These are phyloP conservation scores for Trichoderma koningii DNA, from an alignment of 2,329 filamentous ascomycete species.

Conservation along the genomic window DNA sequence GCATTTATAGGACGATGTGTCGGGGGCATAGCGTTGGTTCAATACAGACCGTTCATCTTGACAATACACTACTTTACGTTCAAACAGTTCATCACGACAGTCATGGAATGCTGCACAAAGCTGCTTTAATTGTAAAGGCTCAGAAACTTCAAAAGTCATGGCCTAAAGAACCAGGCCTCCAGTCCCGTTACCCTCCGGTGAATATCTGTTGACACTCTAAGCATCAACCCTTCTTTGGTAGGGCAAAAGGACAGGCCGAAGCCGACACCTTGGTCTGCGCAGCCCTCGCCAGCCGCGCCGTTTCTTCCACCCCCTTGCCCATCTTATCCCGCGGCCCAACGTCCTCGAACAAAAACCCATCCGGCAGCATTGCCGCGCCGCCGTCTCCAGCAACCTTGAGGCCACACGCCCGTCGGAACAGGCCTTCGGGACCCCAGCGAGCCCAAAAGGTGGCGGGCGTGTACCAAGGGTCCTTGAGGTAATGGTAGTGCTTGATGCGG, in stretches of 20 bases:
- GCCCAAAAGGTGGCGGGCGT: slow-evolving; percentile 60
- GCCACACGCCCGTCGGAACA: slow-evolving; percentile 48
- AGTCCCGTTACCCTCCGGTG: too few relatives aligned
- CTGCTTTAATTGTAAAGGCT: too few relatives aligned
- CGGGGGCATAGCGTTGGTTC: too few relatives aligned
- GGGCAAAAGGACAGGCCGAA: slow-evolving; percentile 49
- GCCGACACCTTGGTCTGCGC: slow-evolving; percentile 38
- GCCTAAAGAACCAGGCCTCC: too few relatives aligned
- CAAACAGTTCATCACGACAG: too few relatives aligned
- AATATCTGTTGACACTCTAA: too few relatives aligned
- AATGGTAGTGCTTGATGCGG: slow-evolving; percentile 52
- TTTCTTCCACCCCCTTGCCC: slow-evolving; percentile 54
- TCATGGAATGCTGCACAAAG: too few relatives aligned
- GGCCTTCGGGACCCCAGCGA: slow-evolving; percentile 61
- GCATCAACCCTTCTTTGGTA: slow-evolving; percentile 11
- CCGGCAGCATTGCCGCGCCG: slow-evolving; percentile 43
- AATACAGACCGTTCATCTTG: too few relatives aligned
- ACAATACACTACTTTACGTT: too few relatives aligned
- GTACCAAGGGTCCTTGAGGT: slow-evolving; percentile 68
- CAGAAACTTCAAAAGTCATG: too few relatives aligned
- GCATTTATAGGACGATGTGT: too few relatives aligned
- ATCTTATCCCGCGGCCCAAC: slow-evolving; percentile 62
- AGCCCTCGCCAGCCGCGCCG: slow-evolving; percentile 33
- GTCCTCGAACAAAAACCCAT: slow-evolving; percentile 59
- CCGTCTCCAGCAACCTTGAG: slow-evolving; percentile 50